These are phyloP conservation scores for Sergeia podlipaevii DNA, from an alignment of 208 protist genomes.

Conservation along the genomic window DNA sequence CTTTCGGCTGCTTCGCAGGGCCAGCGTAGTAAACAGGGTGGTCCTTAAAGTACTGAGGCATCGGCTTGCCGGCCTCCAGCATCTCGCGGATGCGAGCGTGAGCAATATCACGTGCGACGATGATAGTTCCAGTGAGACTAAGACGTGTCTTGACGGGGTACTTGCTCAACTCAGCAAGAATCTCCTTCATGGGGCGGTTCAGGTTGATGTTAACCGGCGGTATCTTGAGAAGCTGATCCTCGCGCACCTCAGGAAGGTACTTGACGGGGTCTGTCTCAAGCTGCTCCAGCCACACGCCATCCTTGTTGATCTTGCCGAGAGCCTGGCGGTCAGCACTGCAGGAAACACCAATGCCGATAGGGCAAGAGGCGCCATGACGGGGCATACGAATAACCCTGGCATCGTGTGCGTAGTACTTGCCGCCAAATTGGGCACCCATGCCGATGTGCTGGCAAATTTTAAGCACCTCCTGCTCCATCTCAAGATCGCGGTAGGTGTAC, in stretches of 20 bases:
- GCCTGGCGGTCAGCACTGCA: conserved; percentile 96
- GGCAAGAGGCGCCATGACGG: conserved; percentile 90
- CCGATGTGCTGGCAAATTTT: conserved; percentile 88
- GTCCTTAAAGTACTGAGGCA: conserved; percentile 95
- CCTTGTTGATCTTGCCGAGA: conserved; percentile 93
- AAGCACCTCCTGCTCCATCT: conserved; percentile 89
- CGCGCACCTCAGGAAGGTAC: conserved; percentile 91
- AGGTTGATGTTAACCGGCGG: conserved; percentile 91
- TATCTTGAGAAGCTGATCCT: conserved; percentile 66
- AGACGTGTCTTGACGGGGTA: conserved; percentile 93
- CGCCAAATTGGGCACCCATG: conserved; percentile 98
- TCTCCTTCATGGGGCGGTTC: conserved; percentile 90
- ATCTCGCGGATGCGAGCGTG: conserved; percentile 94
- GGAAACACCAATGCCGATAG: conserved; percentile 95
- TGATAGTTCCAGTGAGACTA: conserved; percentile 93
- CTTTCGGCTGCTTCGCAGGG: conserved; percentile 96
- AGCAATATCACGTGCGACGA: conserved; percentile 97
- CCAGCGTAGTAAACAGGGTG: conserved; percentile 97
- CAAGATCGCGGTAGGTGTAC: conserved; percentile 94
- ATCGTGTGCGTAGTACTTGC: conserved; percentile 98
- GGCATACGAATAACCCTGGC: conserved; percentile 94
- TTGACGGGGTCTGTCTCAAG: conserved; percentile 94
- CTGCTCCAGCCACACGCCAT: conserved; percentile 95
- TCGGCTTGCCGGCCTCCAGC: conserved; percentile 78
- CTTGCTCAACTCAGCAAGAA: conserved; percentile 72